Percentiles rank a stretch among this genome's conserved stretches.
Conservation (phyloP, 345 rosid genomes). For the Populus tremula region DNA sequence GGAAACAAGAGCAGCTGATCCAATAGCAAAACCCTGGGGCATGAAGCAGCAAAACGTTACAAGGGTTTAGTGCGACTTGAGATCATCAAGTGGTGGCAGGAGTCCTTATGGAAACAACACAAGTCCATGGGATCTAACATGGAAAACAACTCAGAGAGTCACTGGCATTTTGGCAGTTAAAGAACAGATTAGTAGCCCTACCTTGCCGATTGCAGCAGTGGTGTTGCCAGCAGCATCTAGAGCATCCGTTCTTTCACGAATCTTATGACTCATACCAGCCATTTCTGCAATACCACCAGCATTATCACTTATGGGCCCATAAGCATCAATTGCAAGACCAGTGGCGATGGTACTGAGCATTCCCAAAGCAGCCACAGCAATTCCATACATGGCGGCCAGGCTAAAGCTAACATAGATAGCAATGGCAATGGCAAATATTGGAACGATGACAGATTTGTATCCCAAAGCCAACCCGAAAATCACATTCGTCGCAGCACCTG, state of each 20-base stretch:
- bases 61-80: neutral
- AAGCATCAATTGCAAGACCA: constrained; percentile 62
- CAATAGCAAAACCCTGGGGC: constrained; percentile 66
- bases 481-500: constrained; percentile 69
- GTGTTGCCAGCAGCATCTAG: constrained; percentile 70
- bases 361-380: constrained; percentile 63
- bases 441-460: constrained; percentile 66
- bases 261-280: constrained; percentile 67
- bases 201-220: constrained; percentile 81
- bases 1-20: constrained; percentile 71
- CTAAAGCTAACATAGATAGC: constrained; percentile 64
- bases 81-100: neutral
- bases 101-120: neutral
- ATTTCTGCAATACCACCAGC: constrained; percentile 71
- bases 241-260: constrained; percentile 62
- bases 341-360: constrained; percentile 74
- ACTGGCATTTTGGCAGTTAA: neutral
- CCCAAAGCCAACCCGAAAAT: constrained; percentile 69
- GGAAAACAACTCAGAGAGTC: neutral
- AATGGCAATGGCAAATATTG: constrained; percentile 58
- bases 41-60: neutral
- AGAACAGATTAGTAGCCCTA: neutral
- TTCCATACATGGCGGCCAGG: constrained; percentile 74
- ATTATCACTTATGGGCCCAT: constrained; percentile 68
- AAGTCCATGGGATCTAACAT: neutral